These are phyloP conservation scores for Coprinopsis marcescibilis DNA, from an alignment of 768 basidiomycete species.

Conservation along the genomic window DNA sequence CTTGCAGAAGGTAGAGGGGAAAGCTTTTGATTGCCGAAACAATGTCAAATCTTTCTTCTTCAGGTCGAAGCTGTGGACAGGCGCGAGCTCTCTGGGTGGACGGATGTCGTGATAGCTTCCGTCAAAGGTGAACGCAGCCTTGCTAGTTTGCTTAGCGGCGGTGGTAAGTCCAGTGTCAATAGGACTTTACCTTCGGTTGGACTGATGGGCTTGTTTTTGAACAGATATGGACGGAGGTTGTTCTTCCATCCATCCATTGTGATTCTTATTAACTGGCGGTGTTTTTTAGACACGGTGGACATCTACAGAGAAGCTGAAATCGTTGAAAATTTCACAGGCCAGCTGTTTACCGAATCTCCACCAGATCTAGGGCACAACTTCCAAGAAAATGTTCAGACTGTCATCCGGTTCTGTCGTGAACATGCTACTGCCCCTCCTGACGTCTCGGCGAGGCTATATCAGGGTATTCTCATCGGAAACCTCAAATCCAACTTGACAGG, in stretches of 20 bases:
- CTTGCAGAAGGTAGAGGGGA: constrained; percentile 70
- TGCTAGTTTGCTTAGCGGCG: constrained; percentile 67
- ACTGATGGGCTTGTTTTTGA: too few species aligned
- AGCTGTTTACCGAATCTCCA: constrained; percentile 37
- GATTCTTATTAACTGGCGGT: background rate
- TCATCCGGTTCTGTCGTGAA: constrained; percentile 38
- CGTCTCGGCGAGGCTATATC: constrained; percentile 34
- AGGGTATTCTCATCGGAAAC: constrained; percentile 42
- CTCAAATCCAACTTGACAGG: constrained; percentile 50
- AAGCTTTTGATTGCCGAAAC: too few species aligned
- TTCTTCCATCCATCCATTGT: constrained; percentile 9
- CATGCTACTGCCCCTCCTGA: constrained; percentile 16
- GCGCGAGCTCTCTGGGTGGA: constrained; percentile 41
- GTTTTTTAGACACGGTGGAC: constrained; percentile 44
- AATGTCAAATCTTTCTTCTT: background rate
- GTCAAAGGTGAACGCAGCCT: constrained; percentile 52
- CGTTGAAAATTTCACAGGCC: constrained; percentile 43
- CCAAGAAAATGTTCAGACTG: constrained; percentile 42
- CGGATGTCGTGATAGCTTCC: constrained; percentile 56
- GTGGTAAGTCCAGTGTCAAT: constrained; percentile 41
- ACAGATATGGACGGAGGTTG: constrained; percentile 74
- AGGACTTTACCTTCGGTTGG: too few species aligned
- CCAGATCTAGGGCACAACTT: constrained; percentile 41
- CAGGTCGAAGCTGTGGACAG: constrained; percentile 59
- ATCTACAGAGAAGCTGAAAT: constrained; percentile 39